Percentiles rank a stretch among this genome's conserved stretches.
phyloP scores from a whole-genome alignment of 2,329 filamentous ascomycete genomes.

The Pseudofabraea citricarpa region DNA sequence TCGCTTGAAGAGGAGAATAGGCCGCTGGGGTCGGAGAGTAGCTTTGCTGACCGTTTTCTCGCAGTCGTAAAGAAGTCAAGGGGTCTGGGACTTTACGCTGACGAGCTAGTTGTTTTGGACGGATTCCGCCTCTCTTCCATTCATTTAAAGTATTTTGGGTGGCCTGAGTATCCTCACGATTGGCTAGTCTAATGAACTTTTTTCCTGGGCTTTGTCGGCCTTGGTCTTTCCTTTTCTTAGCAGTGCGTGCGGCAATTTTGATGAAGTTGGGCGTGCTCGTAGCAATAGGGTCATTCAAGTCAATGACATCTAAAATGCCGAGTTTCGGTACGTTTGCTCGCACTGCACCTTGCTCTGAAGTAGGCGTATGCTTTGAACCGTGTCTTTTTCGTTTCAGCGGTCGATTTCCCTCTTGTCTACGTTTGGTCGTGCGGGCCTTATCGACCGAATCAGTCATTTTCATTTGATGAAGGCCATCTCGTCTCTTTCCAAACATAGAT shows the following conservation, averaged over 20 bases:
- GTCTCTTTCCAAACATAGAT: constrained; percentile 5
- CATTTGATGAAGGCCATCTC: constrained; percentile 13
- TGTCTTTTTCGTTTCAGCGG: too few relatives aligned
- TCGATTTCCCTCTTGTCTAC: too few relatives aligned
- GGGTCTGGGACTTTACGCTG: too few relatives aligned
- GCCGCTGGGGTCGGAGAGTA: not conserved
- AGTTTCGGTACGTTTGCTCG: constrained; percentile 35
- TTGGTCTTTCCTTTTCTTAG: constrained; percentile 38
- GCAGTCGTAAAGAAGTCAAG: too few relatives aligned
- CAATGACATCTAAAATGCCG: constrained; percentile 54
- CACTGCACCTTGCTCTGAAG: not conserved
- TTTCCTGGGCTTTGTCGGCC: constrained; percentile 50
- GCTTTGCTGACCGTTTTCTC: not conserved
- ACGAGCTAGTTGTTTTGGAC: constrained; percentile 8
- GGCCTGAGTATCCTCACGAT: constrained; percentile 55
- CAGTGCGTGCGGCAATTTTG: constrained; percentile 56
- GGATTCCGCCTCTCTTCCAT: constrained; percentile 42
- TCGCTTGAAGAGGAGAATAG: not conserved
- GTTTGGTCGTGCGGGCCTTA: constrained; percentile 5
- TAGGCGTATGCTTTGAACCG: not conserved
- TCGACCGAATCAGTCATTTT: constrained; percentile 23
- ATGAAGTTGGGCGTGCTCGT: constrained; percentile 48
- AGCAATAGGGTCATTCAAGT: constrained; percentile 26
- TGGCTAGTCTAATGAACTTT: constrained; percentile 58
- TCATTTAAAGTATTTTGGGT: constrained; percentile 45